These are phyloP conservation scores for Fusarium annulatum DNA, from an alignment of 2,329 filamentous ascomycete species.

Conservation along the genomic window DNA sequence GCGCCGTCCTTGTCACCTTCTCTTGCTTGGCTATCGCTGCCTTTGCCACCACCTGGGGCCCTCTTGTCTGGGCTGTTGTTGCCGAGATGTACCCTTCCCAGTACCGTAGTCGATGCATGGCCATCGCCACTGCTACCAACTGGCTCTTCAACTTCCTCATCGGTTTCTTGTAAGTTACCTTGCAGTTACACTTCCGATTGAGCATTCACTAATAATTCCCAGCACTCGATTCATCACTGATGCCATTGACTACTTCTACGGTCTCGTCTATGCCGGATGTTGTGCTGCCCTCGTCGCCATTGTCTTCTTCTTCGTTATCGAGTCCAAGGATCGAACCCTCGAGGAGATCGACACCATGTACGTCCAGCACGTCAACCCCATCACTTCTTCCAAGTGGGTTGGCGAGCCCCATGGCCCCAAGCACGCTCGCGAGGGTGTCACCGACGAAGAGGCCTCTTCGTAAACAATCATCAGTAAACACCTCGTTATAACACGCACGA, in stretches of 20 bases:
- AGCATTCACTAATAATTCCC: slow-evolving; percentile 32
- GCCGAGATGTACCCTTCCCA: slow-evolving; percentile 73
- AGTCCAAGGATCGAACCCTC: slow-evolving; percentile 76
- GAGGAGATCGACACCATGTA: slow-evolving; percentile 87
- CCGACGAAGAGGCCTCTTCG: slow-evolving; percentile 35
- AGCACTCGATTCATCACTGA: slow-evolving; percentile 78
- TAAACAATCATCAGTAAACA: slow-evolving; percentile 2
- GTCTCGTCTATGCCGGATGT: slow-evolving; percentile 77
- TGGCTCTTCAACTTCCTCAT: slow-evolving; percentile 75
- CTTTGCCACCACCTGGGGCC: slow-evolving; percentile 77
- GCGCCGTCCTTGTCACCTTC: slow-evolving; percentile 73
- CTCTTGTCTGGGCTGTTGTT: slow-evolving; percentile 73
- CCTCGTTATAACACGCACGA: background rate
- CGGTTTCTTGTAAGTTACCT: slow-evolving; percentile 57
- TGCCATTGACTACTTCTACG: slow-evolving; percentile 75
- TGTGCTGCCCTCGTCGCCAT: slow-evolving; percentile 70
- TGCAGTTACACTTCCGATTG: accelerated
- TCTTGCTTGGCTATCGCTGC: slow-evolving; percentile 75
- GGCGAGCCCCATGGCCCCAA: slow-evolving; percentile 12
- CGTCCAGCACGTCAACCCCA: slow-evolving; percentile 61
- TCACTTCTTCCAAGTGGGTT: slow-evolving; percentile 53
- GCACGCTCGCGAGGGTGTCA: slow-evolving; percentile 22
- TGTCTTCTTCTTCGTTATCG: slow-evolving; percentile 81
- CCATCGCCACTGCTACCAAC: slow-evolving; percentile 67
- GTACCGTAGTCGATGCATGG: slow-evolving; percentile 65